Evolutionary conservation across 441 rosid species (phyloP), one percentile per base, ranked within the genome.

Genomic region (Populus tomentosa): DNA sequence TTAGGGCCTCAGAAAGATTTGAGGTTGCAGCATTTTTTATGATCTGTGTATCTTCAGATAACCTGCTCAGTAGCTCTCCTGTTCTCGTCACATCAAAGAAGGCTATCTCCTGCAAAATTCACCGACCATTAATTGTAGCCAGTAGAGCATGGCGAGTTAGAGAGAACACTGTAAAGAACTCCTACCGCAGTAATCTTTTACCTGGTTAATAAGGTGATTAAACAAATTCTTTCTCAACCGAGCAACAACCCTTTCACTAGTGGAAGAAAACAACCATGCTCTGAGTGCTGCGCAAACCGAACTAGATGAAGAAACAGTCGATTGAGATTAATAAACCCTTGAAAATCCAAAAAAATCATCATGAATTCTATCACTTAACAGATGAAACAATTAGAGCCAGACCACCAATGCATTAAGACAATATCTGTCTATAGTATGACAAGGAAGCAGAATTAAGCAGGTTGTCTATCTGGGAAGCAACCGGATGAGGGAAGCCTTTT

Each of bases 11-110:
- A 20, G 97, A 94, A 75, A 95, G 98, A 88, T 94, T 95, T 38
- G 97, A 87, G 8, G 99, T 95, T 75, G 99, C 99, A 76, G 98
- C 99, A 87, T 91, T 95, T 81, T 95, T 93, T 50, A 95, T 95
- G 75, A 95, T 89, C 82, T 95, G 99, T 0, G 99, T 95, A 80
- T 95, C 98, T 85, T 95, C 97, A 0, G 98, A 93, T 69, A 95
- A 86, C 82, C 99, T 88, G 82, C 98, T 95, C 63, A 95, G 88
- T 77, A 95, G 93, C 81, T 95, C 99, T 74, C 99, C 99, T 7
- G 98, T 95, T 83, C 95, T 84, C 23, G 98, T 92, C 56, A 93
- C 94, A 86, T 92, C 97, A 84, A 79, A 94, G 85, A 95, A 95
- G 79, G 98, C 97, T 80, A 95, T 91, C 83, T 94, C 97, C 97